A percentile compares a stretch with the other conserved stretches of the same genome.
These are phyloP conservation scores for Trichoderma guizhouense DNA, from an alignment of 2,329 filamentous ascomycete genomes.

Conservation along the genomic window DNA sequence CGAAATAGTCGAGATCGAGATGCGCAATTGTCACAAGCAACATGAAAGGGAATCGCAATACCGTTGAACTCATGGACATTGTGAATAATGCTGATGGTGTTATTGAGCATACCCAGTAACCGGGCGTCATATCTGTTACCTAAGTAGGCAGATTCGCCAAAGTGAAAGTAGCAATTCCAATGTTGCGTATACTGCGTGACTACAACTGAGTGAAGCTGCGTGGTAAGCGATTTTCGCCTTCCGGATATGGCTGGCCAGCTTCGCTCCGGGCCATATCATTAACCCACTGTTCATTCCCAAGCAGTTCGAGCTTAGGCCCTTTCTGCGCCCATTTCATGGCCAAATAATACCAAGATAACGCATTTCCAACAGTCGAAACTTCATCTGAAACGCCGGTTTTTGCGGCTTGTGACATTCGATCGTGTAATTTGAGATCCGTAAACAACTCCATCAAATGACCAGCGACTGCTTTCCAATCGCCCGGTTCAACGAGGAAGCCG, in stretches of 20 bases:
- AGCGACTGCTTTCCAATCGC: slow-evolving; percentile 68
- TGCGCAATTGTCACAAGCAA: too few relatives aligned
- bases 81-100: too few relatives aligned
- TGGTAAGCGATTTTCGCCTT: slow-evolving; percentile 56
- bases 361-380: slow-evolving; percentile 76
- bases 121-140: too few relatives aligned
- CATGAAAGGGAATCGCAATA: too few relatives aligned
- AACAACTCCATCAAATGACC: slow-evolving; percentile 63
- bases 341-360: slow-evolving; percentile 74
- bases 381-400: slow-evolving; percentile 70
- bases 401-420: slow-evolving; percentile 64
- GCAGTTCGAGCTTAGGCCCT: not conserved
- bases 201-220: not conserved
- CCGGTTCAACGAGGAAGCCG: slow-evolving; percentile 70
- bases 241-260: slow-evolving; percentile 55
- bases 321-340: slow-evolving; percentile 53
- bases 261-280: slow-evolving; percentile 38
- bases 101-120: too few relatives aligned
- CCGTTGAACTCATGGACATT: too few relatives aligned
- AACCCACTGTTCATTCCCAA: slow-evolving; percentile 18
- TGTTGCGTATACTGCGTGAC: not conserved
- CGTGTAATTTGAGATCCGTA: slow-evolving; percentile 61
- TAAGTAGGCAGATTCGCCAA: too few relatives aligned
- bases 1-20: too few relatives aligned
- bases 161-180: not conserved